phyloP scores from a whole-genome alignment of 1,284 basidiomycete genomes.

The Trichosporon coremiiforme region DNA sequence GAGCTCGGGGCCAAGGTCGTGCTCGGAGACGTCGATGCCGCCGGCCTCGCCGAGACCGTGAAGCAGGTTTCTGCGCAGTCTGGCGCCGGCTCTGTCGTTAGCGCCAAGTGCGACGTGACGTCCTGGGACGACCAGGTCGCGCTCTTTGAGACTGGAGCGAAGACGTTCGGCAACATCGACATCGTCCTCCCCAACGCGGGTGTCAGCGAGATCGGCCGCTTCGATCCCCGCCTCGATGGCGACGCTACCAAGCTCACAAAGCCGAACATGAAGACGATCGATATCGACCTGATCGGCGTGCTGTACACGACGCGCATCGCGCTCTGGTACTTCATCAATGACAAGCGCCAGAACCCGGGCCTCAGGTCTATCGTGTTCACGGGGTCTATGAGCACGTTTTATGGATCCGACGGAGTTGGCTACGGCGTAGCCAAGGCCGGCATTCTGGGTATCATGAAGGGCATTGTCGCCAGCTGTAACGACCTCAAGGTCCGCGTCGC shows the following conservation, averaged over 20 bases:
- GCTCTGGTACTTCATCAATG: conserved; percentile 28
- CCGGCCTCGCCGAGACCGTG: conserved; percentile 25
- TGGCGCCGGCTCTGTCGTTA: not conserved
- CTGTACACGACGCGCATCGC: conserved; percentile 32
- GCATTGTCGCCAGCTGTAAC: conserved; percentile 17
- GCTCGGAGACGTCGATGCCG: conserved; percentile 30
- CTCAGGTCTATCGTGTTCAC: conserved; percentile 27
- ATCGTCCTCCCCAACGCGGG: conserved; percentile 34
- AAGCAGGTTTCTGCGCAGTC: not conserved
- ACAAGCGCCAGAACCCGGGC: conserved; percentile 27
- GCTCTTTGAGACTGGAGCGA: conserved; percentile 25
- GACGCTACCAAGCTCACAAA: conserved; percentile 22
- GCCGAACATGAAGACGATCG: conserved; percentile 31
- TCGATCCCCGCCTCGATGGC: conserved; percentile 26
- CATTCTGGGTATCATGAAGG: conserved; percentile 30
- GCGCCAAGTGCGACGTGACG: conserved; percentile 38
- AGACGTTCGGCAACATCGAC: conserved; percentile 30
- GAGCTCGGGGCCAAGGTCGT: conserved; percentile 29
- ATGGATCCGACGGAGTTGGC: conserved; percentile 28
- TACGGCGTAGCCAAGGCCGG: conserved; percentile 32
- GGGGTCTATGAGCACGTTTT: conserved; percentile 27
- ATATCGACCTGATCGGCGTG: conserved; percentile 31
- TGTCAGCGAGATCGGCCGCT: conserved; percentile 27
- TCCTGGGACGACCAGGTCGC: conserved; percentile 32
- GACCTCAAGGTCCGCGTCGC: conserved; percentile 25